Conservation (phyloP, 805 yeast species). For the Maudiozyma pseudohumilis region DNA sequence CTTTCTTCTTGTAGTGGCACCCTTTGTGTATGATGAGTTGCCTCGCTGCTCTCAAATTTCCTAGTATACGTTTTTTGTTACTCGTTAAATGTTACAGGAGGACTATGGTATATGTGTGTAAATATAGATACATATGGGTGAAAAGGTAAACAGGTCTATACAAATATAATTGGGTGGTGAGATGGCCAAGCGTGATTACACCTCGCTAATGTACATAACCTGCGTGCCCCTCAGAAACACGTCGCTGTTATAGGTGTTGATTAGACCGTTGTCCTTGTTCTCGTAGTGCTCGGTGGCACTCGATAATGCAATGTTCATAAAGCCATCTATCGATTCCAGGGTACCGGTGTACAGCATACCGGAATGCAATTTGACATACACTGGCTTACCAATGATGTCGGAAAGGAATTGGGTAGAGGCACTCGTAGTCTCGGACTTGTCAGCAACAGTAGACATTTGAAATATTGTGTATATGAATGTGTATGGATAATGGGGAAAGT, state of each 20-base stretch:
- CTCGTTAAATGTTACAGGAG: too few species aligned
- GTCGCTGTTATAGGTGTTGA: constrained; percentile 26
- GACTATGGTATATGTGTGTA: too few species aligned
- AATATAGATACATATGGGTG: too few species aligned
- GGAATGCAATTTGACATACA: constrained; percentile 73
- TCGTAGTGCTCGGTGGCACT: constrained; percentile 53
- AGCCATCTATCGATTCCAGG: constrained; percentile 88
- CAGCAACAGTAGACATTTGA: constrained; percentile 1
- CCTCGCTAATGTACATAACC: constrained; percentile 30
- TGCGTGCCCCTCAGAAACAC: constrained; percentile 31
- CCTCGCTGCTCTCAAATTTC: too few species aligned
- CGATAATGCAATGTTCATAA: constrained; percentile 87
- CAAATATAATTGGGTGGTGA: too few species aligned
- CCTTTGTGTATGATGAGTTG: too few species aligned
- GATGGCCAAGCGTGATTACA: too few species aligned
- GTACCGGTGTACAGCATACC: constrained; percentile 76
- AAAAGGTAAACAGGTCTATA: too few species aligned
- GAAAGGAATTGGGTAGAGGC: constrained; percentile 74
- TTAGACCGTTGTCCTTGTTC: constrained; percentile 22
- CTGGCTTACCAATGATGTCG: constrained; percentile 68
- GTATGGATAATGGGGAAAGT: too few species aligned
- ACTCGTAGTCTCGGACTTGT: constrained; percentile 7
- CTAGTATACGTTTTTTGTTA: too few species aligned
- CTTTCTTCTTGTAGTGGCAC: too few species aligned
- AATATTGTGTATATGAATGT: background rate